Evolutionary conservation across 2,329 filamentous ascomycete genomes (phyloP), one percentile per base, ranked within the genome.

Genomic region (Phaeosphaeria sp.): DNA sequence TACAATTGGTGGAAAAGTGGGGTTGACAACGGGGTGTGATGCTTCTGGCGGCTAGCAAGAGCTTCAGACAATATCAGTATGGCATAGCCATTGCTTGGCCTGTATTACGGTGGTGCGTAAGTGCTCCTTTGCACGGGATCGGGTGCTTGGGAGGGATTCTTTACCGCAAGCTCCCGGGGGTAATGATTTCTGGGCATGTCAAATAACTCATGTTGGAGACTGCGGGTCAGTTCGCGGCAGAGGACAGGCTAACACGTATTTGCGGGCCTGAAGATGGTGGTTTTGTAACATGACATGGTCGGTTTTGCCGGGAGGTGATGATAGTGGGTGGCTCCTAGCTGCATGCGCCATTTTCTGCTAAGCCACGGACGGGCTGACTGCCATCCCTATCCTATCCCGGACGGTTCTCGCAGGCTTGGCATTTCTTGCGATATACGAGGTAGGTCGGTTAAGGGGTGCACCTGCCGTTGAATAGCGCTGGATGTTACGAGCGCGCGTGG

Each of bases 1-100:
- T 53, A 61, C 55, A 49, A 55, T 51, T 55, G 50, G 49, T 15
- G 56, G 56, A 69, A 67, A 73, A 71, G 69, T 67, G 71, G 69
- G 61, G 60, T 42, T 40, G 43, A 33, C 52, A 56, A 25, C 21
- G 63, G 67, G 64, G 60, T 57, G 39, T 61, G 62, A 60, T 62
- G 59, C 64, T 60, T 61, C 54, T 64, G 61, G 57, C 66, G 66
- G 63, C 55, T 71, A 69, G 64, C 40, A 62, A 49, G 58, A 57
- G 49, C 56, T 64, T 61, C 59, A 60, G 55, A 27, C 55, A 49
- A 56, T 58, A 63, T 57, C 56, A 60, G 44, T 9, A 57, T 51
- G 55, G 53, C 30, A 49, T 60, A 66, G 66, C 59, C 60, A 59
- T 57, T 27, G 51, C 68, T 73, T 73, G 68, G 68, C 69, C 49